phyloP scores from a whole-genome alignment of 2,329 filamentous ascomycete species.

The Aspergillus fijiensis region DNA sequence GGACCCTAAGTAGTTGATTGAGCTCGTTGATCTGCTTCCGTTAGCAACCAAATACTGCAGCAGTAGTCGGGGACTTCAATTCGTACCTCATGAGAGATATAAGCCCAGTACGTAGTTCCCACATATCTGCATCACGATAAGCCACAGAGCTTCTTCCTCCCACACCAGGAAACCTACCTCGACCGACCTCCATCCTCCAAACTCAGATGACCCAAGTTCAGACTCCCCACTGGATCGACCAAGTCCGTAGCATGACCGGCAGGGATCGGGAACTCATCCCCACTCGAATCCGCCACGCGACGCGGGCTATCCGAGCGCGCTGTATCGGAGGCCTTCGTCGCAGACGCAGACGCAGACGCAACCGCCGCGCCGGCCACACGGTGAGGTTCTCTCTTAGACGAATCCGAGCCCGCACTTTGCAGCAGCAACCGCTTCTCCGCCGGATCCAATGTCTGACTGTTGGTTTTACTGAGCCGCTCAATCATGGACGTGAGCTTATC shows the following conservation, averaged over 20 bases:
- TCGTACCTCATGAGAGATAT: conserved; percentile 45
- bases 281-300: conserved; percentile 34
- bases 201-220: conserved; percentile 45
- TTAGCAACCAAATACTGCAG: conserved; percentile 9
- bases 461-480: conserved; percentile 41
- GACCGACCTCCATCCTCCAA: conserved; percentile 45
- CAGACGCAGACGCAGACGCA: neutral
- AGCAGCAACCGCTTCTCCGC: conserved; percentile 22
- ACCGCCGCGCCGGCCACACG: conserved; percentile 13
- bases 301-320: conserved; percentile 35
- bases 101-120: conserved; percentile 48
- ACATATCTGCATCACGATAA: conserved; percentile 39
- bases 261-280: conserved; percentile 46
- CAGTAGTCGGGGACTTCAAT: neutral
- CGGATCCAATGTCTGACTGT: conserved; percentile 27
- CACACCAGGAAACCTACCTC: conserved; percentile 38
- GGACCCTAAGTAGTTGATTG: conserved; percentile 44
- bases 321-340: conserved; percentile 13
- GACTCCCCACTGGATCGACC: conserved; percentile 43
- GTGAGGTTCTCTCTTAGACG: conserved; percentile 20
- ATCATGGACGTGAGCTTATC: conserved; percentile 48
- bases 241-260: conserved; percentile 43
- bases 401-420: conserved; percentile 19
- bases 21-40: conserved; percentile 43
- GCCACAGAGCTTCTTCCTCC: neutral